phyloP scores from a whole-genome alignment of 2,329 filamentous ascomycete species.

The Cladosporium sp. region DNA sequence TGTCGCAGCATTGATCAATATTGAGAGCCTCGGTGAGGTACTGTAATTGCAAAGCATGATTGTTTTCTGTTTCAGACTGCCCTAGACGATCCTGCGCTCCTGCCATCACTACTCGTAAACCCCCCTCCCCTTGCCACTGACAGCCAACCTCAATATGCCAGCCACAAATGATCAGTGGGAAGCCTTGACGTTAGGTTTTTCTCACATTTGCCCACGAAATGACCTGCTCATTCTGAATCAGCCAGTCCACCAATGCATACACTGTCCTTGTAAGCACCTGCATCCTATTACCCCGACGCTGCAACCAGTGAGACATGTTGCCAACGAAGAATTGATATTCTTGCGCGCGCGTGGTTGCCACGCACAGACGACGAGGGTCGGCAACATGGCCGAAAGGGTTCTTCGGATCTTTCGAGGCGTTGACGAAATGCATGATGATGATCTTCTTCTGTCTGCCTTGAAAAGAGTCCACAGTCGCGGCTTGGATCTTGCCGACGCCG shows the following conservation, averaged over 20 bases:
- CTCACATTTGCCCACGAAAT: too few relatives aligned
- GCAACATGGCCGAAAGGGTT: constrained; percentile 12
- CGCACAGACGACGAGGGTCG: constrained; percentile 3
- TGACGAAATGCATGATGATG: constrained; percentile 16
- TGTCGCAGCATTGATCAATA: too few relatives aligned
- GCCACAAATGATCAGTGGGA: too few relatives aligned
- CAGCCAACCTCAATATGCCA: too few relatives aligned
- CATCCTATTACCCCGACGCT: background rate
- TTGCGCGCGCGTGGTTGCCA: constrained; percentile 11
- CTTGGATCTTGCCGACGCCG: background rate
- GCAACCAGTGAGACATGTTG: background rate
- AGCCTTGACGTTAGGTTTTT: too few relatives aligned
- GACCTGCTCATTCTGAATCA: background rate
- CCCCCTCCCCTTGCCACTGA: too few relatives aligned
- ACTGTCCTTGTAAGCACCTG: background rate
- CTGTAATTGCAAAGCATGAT: too few relatives aligned
- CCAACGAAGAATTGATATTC: constrained; percentile 7
- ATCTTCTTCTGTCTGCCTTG: constrained; percentile 13
- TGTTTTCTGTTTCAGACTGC: too few relatives aligned
- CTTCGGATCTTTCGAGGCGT: background rate
- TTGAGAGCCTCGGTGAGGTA: too few relatives aligned
- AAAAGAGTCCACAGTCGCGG: constrained; percentile 13
- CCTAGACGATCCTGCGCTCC: too few relatives aligned
- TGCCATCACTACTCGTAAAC: too few relatives aligned
- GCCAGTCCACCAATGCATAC: background rate